A percentile compares a stretch with the other conserved stretches of the same genome.
These are phyloP conservation scores for Cucumis cinereus DNA, from an alignment of 306 rosid species.

Conservation along the genomic window DNA sequence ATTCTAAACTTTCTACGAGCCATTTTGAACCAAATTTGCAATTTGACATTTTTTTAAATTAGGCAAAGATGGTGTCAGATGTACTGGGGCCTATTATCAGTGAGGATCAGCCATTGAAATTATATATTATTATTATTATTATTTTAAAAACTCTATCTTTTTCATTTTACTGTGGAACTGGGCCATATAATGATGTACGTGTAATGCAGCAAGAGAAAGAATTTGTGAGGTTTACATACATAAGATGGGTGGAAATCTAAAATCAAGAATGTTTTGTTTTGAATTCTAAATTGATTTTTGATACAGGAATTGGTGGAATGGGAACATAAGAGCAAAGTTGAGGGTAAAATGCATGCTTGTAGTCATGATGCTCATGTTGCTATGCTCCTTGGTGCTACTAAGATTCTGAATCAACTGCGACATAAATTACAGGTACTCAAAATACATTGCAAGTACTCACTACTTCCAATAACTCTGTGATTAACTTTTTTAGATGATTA, in stretches of 20 bases:
- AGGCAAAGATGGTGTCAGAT: neutral
- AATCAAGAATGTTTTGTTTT: neutral
- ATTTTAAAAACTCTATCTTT: neutral
- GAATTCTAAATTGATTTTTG: neutral
- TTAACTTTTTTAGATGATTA: neutral
- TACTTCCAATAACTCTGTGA: neutral
- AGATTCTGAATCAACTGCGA: constrained; percentile 46
- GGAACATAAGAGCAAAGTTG: constrained; percentile 80
- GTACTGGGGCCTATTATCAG: neutral
- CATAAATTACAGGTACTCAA: constrained; percentile 41
- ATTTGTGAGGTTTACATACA: neutral
- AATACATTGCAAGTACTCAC: neutral
- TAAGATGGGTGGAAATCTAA: neutral
- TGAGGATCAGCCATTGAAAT: neutral
- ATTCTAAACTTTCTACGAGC: no score
- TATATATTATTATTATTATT: neutral
- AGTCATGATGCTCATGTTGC: constrained; percentile 81
- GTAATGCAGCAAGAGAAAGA: neutral
- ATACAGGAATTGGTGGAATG: constrained; percentile 67
- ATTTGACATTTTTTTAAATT: neutral
- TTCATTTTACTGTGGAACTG: neutral
- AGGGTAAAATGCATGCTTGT: constrained; percentile 90
- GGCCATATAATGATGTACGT: neutral
- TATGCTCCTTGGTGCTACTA: constrained; percentile 94
- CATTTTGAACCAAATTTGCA: no score